These are phyloP conservation scores for Candida tibetensis DNA, from an alignment of 805 yeast genomes.

Conservation along the genomic window DNA sequence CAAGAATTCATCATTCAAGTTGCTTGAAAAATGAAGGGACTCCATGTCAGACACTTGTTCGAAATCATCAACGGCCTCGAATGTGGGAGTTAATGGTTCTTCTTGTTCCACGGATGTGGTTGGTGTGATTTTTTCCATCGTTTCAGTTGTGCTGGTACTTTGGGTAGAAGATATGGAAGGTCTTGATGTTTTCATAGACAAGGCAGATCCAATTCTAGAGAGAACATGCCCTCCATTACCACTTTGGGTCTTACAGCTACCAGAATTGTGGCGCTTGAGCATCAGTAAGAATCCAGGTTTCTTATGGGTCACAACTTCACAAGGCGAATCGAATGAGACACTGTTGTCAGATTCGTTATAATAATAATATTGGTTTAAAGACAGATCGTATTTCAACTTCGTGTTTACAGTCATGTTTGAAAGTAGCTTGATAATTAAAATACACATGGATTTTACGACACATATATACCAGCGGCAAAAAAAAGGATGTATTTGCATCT, in stretches of 20 bases:
- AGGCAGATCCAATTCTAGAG: not conserved
- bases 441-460: too few species aligned
- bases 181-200: not conserved
- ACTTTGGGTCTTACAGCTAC: slow-evolving; percentile 1
- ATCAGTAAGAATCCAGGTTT: not conserved
- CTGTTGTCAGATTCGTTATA: slow-evolving; percentile 10
- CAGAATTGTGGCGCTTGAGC: not conserved
- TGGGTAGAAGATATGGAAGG: not conserved
- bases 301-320: slow-evolving; percentile 9
- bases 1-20: slow-evolving; percentile 29
- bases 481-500: not conserved
- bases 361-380: slow-evolving; percentile 14
- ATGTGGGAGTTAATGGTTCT: not conserved
- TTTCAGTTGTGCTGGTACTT: not conserved
- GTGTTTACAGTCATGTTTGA: not conserved
- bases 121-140: not conserved
- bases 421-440: too few species aligned
- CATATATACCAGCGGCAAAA: not conserved
- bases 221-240: slow-evolving; percentile 4
- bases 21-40: not conserved
- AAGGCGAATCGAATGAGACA: slow-evolving; percentile 14
- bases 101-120: not conserved
- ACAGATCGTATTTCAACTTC: slow-evolving; percentile 11
- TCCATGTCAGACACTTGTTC: slow-evolving; percentile 1
- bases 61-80: not conserved